Conservation (phyloP, 2,329 filamentous ascomycete genomes). For the Cytospora paraplurivora region DNA sequence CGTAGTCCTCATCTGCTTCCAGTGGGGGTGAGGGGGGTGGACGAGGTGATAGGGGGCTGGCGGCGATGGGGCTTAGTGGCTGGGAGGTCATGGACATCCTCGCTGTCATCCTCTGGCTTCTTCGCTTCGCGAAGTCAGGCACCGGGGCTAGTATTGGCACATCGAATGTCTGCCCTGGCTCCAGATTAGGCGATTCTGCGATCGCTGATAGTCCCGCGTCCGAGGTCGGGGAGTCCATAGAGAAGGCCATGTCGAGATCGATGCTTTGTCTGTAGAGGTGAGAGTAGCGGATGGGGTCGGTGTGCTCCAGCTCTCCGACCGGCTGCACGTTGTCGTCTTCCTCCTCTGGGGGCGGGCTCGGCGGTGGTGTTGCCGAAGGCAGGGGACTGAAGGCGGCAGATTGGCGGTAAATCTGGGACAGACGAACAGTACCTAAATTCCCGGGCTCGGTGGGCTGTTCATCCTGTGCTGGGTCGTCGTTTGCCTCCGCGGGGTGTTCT, state of each 20-base stretch:
- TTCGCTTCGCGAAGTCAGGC: slow-evolving; percentile 7
- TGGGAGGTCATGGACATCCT: slow-evolving; percentile 10
- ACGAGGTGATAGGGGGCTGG: slow-evolving; percentile 22
- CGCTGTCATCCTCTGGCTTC: background rate
- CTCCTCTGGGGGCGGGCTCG: slow-evolving; percentile 13
- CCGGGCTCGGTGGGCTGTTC: background rate
- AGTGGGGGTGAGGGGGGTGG: slow-evolving; percentile 20
- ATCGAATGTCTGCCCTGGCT: background rate
- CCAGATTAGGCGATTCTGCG: slow-evolving; percentile 14
- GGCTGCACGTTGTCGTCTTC: slow-evolving; percentile 7
- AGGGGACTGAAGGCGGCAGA: slow-evolving; percentile 6
- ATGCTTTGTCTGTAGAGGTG: slow-evolving; percentile 25
- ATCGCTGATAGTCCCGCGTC: slow-evolving; percentile 11
- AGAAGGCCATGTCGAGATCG: slow-evolving; percentile 8
- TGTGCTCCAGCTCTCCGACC: slow-evolving; percentile 1
- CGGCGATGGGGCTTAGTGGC: slow-evolving; percentile 14
- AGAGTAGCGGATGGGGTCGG: slow-evolving; percentile 15
- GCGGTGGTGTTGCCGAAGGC: slow-evolving; percentile 5
- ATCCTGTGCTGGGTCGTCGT: background rate
- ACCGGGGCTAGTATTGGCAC: background rate
- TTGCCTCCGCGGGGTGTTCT: background rate
- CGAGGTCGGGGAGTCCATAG: slow-evolving; percentile 4
- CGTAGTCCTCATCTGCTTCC: slow-evolving; percentile 8
- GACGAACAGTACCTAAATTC: slow-evolving; percentile 7
- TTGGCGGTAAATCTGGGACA: slow-evolving; percentile 19